Percentiles rank a stretch among this genome's conserved stretches.
phyloP scores from a whole-genome alignment of 805 yeast genomes.

The Candida broadrunensis region DNA sequence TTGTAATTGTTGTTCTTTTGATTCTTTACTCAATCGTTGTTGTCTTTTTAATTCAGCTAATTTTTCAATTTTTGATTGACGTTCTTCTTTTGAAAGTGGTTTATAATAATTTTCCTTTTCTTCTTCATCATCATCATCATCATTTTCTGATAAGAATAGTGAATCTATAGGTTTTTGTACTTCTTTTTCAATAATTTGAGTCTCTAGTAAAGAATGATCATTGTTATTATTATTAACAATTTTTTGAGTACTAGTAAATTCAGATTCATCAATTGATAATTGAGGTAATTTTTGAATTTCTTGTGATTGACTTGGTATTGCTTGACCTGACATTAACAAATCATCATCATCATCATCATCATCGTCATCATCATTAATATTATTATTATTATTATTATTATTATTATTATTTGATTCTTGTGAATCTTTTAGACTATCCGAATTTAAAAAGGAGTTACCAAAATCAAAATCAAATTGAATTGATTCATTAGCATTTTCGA shows the following conservation, averaged over 20 bases:
- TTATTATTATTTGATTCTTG: slow-evolving; percentile 3
- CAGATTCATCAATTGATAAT: slow-evolving; percentile 18
- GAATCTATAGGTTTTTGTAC: background rate
- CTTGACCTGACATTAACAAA: background rate
- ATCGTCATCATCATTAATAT: background rate
- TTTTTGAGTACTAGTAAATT: slow-evolving; percentile 6
- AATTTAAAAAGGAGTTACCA: background rate
- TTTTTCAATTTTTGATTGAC: slow-evolving; percentile 12
- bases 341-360: slow-evolving; percentile 2
- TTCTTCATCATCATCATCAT: background rate
- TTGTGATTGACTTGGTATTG: background rate
- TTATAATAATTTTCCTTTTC: slow-evolving; percentile 3
- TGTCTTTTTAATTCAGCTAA: slow-evolving; percentile 17
- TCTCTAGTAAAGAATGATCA: background rate
- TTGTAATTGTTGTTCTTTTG: slow-evolving; percentile 14
- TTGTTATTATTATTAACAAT: background rate
- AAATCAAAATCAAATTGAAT: background rate
- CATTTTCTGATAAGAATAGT: background rate
- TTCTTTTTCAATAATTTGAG: background rate
- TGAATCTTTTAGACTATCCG: too few relatives aligned
- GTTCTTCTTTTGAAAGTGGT: slow-evolving; percentile 13
- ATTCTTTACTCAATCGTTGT: slow-evolving; percentile 13
- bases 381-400: background rate
- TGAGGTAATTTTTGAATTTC: slow-evolving; percentile 30
- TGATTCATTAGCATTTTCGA: background rate